phyloP scores from a whole-genome alignment of 2,329 filamentous ascomycete species.

The Sordariomycetes sp. region DNA sequence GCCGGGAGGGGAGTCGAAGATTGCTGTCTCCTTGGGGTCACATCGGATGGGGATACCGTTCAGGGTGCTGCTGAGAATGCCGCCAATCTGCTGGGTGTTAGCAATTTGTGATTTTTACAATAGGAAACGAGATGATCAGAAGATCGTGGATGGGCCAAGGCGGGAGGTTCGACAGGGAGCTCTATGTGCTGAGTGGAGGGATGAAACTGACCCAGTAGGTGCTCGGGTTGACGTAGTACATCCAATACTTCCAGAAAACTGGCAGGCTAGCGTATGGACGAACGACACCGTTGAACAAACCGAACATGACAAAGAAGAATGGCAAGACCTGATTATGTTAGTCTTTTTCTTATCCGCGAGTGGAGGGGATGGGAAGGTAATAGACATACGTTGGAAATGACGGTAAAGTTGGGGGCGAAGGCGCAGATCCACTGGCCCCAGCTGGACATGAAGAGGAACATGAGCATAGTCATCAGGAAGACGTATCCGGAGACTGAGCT shows the following conservation, averaged over 20 bases:
- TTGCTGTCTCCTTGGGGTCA: conserved; percentile 23
- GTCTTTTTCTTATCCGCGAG: background rate
- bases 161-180: too few relatives aligned
- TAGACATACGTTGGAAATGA: conserved; percentile 55
- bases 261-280: conserved; percentile 56
- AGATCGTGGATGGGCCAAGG: too few relatives aligned
- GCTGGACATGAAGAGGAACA: conserved; percentile 64
- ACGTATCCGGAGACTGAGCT: conserved; percentile 61
- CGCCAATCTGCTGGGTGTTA: too few relatives aligned
- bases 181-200: too few relatives aligned
- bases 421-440: conserved; percentile 84
- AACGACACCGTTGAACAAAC: conserved; percentile 69
- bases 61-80: conserved; percentile 57
- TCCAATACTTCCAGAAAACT: conserved; percentile 66
- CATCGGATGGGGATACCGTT: conserved; percentile 40
- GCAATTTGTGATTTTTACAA: too few relatives aligned
- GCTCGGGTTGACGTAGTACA: conserved; percentile 59
- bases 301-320: conserved; percentile 75
- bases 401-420: conserved; percentile 69
- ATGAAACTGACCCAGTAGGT: conserved; percentile 70
- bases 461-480: conserved; percentile 70
- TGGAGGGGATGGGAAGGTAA: background rate
- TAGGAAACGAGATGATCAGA: too few relatives aligned
- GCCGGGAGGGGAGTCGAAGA: conserved; percentile 52
- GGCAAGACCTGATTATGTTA: conserved; percentile 42